These are phyloP conservation scores for Fusarium foetens DNA, from an alignment of 2,329 filamentous ascomycete species.

Conservation along the genomic window DNA sequence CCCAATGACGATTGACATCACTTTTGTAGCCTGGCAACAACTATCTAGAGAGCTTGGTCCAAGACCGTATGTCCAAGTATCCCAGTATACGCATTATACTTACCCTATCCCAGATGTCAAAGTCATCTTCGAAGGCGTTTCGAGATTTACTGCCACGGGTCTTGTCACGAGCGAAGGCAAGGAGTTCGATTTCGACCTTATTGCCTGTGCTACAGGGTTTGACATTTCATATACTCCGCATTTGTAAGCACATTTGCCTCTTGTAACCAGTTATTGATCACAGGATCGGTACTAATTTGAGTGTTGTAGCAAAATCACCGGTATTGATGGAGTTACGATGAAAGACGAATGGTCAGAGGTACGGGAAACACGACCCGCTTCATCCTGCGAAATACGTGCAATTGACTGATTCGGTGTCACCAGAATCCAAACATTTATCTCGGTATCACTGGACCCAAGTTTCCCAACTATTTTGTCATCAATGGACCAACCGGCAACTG, in stretches of 20 bases:
- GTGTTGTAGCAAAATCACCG: neutral
- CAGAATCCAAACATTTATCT: neutral
- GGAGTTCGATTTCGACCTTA: neutral
- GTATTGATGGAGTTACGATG: neutral
- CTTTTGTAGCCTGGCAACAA: neutral
- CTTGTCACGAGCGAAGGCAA: neutral
- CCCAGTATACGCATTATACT: no score
- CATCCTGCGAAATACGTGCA: neutral
- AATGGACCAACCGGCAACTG: neutral
- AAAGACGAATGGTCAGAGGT: neutral
- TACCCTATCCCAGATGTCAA: neutral
- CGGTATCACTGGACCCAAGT: neutral
- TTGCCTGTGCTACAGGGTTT: neutral
- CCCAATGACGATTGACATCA: fast-evolving
- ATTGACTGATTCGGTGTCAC: neutral
- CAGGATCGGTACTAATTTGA: neutral
- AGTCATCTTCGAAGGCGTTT: neutral
- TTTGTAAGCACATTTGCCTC: neutral
- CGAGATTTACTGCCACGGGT: neutral
- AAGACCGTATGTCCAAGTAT: neutral
- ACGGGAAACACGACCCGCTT: fast-evolving
- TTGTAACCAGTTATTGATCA: fast-evolving
- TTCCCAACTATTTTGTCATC: neutral
- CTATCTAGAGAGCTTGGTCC: neutral
- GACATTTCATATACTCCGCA: neutral